phyloP scores from a whole-genome alignment of 345 rosid genomes.

The Hibiscus trionum region DNA sequence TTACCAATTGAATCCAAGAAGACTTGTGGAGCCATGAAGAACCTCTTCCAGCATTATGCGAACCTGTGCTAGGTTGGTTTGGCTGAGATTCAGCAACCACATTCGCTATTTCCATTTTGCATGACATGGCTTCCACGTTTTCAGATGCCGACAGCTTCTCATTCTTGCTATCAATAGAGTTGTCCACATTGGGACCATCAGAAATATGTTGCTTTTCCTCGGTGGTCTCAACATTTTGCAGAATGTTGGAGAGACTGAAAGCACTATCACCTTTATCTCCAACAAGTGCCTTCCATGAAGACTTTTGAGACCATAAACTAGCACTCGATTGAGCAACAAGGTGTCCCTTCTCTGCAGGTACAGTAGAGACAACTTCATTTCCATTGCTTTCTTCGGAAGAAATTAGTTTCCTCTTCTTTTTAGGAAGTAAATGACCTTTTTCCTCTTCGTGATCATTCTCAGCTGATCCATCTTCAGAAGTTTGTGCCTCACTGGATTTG shows the following conservation, averaged over 20 bases:
- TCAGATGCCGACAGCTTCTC: background rate
- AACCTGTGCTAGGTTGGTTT: constrained; percentile 13
- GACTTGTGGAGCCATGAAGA: constrained; percentile 68
- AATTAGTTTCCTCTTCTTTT: constrained; percentile 26
- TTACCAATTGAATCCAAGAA: constrained; percentile 84
- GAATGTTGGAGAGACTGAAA: constrained; percentile 40
- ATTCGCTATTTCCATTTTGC: constrained; percentile 4
- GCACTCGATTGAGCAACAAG: constrained; percentile 18
- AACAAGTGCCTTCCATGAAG: constrained; percentile 70
- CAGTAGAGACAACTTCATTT: constrained; percentile 24
- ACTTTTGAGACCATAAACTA: constrained; percentile 55
- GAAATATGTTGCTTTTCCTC: constrained; percentile 22
- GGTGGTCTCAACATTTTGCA: constrained; percentile 23
- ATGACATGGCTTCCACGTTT: constrained; percentile 2
- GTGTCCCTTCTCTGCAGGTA: constrained; percentile 19
- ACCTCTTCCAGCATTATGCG: constrained; percentile 46
- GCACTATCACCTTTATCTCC: constrained; percentile 30
- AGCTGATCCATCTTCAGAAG: constrained; percentile 19
- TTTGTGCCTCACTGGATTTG: constrained; percentile 15
- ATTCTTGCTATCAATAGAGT: background rate
- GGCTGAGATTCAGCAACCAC: constrained; percentile 20
- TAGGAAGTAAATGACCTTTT: constrained; percentile 21
- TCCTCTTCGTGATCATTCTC: constrained; percentile 16
- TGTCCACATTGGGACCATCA: background rate
- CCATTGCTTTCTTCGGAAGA: constrained; percentile 17